Evolutionary conservation across 768 basidiomycete species (phyloP), one percentile per base, ranked within the genome.

Genomic region (Coprinopsis strossmayeri): DNA sequence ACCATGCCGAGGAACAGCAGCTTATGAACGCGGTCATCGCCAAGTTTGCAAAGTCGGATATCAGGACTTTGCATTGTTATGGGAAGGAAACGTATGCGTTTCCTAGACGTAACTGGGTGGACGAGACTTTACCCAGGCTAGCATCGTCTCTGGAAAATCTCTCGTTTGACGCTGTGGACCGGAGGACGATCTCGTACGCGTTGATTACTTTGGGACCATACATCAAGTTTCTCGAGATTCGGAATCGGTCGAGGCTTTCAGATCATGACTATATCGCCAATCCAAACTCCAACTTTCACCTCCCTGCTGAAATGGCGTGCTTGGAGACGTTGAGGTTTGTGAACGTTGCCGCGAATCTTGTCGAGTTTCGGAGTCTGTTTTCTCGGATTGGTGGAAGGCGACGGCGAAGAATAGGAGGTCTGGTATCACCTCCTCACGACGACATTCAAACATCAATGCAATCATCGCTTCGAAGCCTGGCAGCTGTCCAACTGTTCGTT

Each of bases 11-110:
- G 10, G 24, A 41, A 24, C 26, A 12, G 5, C 3, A 27, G 10
- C 40, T 41, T 3, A 49, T 49, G 28, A 49, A 24, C 17, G 2
- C 11, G 5, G 42, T 49, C 21, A 27, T 49, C 48, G 13, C 15
- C 18, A 20, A 42, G n/a, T 49, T 49, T 18, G 4, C 18, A 5
- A 13, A 49, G 17, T 49, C 48, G 4, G 25, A 49, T 41, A 49
- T 49, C 28, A 7, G 39, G 2, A 20, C 39, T 12, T 24, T 49
- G 3, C 48, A 49, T 25, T 41, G 48, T 23, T 49, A 49, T 42
- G 48, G 48, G n/a, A 21, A 30, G 40, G 39, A 49, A 28, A 34
- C 39, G 3, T 49, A 49, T 21, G 48, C 48, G 4, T 49, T 49
- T 30, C 38, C 17, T n/a, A 10, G 20, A 15, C 17, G 25, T 10